phyloP scores from a whole-genome alignment of 306 rosid species.

The Trifolium pratense region DNA sequence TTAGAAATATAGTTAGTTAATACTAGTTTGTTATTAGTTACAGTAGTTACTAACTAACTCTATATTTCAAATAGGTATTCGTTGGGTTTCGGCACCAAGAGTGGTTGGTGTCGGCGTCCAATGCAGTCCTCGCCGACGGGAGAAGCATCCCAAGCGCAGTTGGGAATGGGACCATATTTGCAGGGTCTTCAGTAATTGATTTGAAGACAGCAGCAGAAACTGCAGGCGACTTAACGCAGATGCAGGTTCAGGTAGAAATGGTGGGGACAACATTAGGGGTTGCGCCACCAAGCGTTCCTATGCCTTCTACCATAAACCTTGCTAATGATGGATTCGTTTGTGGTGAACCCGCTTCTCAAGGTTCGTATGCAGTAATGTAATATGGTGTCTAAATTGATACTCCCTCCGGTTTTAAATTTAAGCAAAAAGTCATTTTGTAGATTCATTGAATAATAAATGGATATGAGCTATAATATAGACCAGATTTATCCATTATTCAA shows the following conservation, averaged over 20 bases:
- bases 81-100: slow-evolving; percentile 77
- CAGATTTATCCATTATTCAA: no score
- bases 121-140: slow-evolving; percentile 70
- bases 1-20: background rate
- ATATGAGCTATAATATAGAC: no score
- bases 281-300: slow-evolving; percentile 63
- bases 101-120: slow-evolving; percentile 64
- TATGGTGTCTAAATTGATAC: no score
- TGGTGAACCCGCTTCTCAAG: slow-evolving; percentile 48
- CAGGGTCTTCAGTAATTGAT: slow-evolving; percentile 65
- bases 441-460: no score
- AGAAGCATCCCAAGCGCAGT: slow-evolving; percentile 52
- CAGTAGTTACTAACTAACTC: background rate
- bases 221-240: slow-evolving; percentile 86
- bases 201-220: slow-evolving; percentile 84
- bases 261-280: slow-evolving; percentile 76
- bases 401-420: no score
- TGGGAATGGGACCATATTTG: slow-evolving; percentile 75
- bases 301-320: slow-evolving; percentile 66
- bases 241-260: slow-evolving; percentile 67
- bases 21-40: background rate
- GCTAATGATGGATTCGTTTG: slow-evolving; percentile 78
- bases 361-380: slow-evolving; percentile 17
- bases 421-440: no score
- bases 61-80: slow-evolving; percentile 44